These are phyloP conservation scores for Trametes maxima DNA, from an alignment of 768 basidiomycete genomes.

Conservation along the genomic window DNA sequence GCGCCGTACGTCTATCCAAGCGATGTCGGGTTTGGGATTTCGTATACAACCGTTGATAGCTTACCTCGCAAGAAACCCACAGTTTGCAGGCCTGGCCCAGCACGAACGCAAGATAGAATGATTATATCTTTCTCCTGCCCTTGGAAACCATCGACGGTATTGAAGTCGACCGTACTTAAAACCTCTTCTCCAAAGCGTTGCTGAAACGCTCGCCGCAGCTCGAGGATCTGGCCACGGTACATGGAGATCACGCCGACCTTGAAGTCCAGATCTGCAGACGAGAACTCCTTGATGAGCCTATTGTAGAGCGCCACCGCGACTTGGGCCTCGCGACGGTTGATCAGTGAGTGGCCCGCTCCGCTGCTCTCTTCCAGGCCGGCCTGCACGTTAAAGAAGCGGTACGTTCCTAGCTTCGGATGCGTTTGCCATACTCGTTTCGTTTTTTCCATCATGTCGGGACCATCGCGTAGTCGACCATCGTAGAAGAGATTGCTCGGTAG, in stretches of 20 bases:
- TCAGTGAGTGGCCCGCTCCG: constrained; percentile 69
- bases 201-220: constrained; percentile 71
- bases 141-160: constrained; percentile 98
- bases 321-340: constrained; percentile 73
- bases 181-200: constrained; percentile 73
- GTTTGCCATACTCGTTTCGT: constrained; percentile 87
- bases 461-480: constrained; percentile 74
- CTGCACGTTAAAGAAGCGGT: constrained; percentile 85
- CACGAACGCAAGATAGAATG: constrained; percentile 95
- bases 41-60: background rate
- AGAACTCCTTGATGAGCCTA: constrained; percentile 66
- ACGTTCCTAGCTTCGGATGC: constrained; percentile 76
- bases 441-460: constrained; percentile 83
- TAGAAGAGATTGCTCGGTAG: constrained; percentile 93
- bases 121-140: constrained; percentile 99
- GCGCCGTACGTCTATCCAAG: constrained; percentile 64
- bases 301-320: constrained; percentile 78
- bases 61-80: constrained; percentile 90
- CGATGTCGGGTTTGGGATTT: background rate
- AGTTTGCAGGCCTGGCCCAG: constrained; percentile 77
- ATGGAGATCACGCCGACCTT: constrained; percentile 82
- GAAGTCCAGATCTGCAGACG: constrained; percentile 51
- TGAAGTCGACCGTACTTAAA: constrained; percentile 79
- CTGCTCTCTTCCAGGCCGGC: constrained; percentile 64
- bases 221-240: constrained; percentile 88